Evolutionary conservation across 2,329 filamentous ascomycete genomes (phyloP).

Genomic region (Pseudogymnoascus sp.): DNA sequence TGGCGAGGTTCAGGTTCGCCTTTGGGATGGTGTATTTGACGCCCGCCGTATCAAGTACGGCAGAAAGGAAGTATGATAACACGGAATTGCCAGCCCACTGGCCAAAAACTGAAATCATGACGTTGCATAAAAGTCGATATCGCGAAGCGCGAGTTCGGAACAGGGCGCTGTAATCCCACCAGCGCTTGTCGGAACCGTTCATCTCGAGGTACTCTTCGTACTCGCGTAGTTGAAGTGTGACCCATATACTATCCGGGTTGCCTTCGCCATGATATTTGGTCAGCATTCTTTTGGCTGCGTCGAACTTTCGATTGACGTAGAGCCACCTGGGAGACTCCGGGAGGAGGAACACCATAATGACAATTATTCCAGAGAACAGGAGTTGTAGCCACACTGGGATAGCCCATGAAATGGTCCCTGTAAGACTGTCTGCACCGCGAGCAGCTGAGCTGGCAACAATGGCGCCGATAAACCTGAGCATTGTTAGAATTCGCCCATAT

Average conservation of each 20-base stretch:
- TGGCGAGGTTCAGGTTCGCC: constrained; percentile 47
- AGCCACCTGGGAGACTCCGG: constrained; percentile 41
- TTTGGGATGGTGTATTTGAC: constrained; percentile 39
- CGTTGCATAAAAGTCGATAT: constrained; percentile 43
- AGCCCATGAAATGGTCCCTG: constrained; percentile 34
- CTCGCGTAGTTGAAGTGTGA: constrained; percentile 41
- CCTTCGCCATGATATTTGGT: constrained; percentile 46
- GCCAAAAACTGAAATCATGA: constrained; percentile 44
- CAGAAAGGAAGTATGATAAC: constrained; percentile 47
- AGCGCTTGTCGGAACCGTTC: constrained; percentile 45
- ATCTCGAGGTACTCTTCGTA: constrained; percentile 42
- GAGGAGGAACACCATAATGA: constrained; percentile 36
- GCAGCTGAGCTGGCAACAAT: constrained; percentile 48
- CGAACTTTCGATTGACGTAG: constrained; percentile 33
- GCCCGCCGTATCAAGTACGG: constrained; percentile 44
- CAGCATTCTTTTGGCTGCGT: constrained; percentile 33
- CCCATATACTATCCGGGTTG: constrained; percentile 40
- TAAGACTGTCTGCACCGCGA: constrained; percentile 40
- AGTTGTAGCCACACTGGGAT: constrained; percentile 46
- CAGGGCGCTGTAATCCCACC: constrained; percentile 48
- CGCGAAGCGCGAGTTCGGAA: constrained; percentile 41
- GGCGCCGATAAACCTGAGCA: constrained; percentile 41
- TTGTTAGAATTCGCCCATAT: constrained; percentile 14
- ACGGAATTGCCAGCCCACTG: constrained; percentile 39
- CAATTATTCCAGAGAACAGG: constrained; percentile 41